phyloP scores from a whole-genome alignment of 2,329 filamentous ascomycete species.

The Aspergillus terreus region DNA sequence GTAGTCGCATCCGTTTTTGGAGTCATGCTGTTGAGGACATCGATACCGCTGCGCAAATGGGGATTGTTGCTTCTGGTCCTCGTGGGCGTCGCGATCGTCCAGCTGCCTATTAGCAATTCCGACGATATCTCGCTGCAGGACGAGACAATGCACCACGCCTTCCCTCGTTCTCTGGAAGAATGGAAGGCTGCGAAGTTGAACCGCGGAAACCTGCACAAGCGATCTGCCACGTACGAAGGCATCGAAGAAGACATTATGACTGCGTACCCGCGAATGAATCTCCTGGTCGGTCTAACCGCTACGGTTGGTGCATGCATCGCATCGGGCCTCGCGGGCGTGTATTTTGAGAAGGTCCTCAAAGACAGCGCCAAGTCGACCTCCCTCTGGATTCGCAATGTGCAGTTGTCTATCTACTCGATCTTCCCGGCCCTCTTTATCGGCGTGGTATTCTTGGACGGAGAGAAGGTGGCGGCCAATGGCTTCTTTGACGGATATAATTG shows the following conservation, averaged over 20 bases:
- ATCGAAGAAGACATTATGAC: slow-evolving; percentile 63
- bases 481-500: slow-evolving; percentile 95
- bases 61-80: slow-evolving; percentile 73
- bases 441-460: slow-evolving; percentile 81
- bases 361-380: slow-evolving; percentile 72
- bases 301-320: slow-evolving; percentile 74
- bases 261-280: slow-evolving; percentile 63
- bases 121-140: slow-evolving; percentile 50
- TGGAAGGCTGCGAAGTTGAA: slow-evolving; percentile 56
- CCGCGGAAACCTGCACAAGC: slow-evolving; percentile 54
- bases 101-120: slow-evolving; percentile 63
- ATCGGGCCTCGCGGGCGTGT: slow-evolving; percentile 75
- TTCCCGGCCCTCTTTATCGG: slow-evolving; percentile 86
- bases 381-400: slow-evolving; percentile 91
- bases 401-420: slow-evolving; percentile 89
- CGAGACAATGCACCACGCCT: slow-evolving; percentile 64
- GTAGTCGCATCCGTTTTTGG: slow-evolving; percentile 86
- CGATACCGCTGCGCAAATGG: slow-evolving; percentile 73
- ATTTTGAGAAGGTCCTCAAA: slow-evolving; percentile 77
- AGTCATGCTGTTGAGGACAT: slow-evolving; percentile 68
- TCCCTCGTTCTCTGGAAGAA: slow-evolving; percentile 75
- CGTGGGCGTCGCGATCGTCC: slow-evolving; percentile 78
- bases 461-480: slow-evolving; percentile 74
- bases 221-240: slow-evolving; percentile 86
- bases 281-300: slow-evolving; percentile 71